Percentiles rank a stretch among this genome's conserved stretches.
phyloP scores from a whole-genome alignment of 768 basidiomycete genomes.

The Tricholoma hemisulphureum region DNA sequence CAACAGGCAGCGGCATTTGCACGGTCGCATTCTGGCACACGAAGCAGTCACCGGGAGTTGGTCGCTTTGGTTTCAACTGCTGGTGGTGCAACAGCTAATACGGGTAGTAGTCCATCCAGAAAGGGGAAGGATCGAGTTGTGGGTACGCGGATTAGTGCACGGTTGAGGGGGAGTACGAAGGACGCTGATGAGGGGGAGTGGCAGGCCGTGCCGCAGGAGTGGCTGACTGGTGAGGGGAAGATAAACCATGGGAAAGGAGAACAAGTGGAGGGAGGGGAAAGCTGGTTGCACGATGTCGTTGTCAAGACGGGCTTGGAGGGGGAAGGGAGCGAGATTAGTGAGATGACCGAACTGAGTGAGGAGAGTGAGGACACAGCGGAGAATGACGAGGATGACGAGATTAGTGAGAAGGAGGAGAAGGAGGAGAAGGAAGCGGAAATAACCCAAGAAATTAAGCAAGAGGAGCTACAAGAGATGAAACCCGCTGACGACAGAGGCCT shows the following conservation, averaged over 20 bases:
- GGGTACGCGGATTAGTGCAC: conserved; percentile 66
- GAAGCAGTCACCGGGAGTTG: conserved; percentile 7
- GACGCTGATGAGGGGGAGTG: conserved; percentile 67
- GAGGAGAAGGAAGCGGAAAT: conserved; percentile 6
- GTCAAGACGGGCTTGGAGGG: conserved; percentile 59
- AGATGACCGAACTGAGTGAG: conserved; percentile 72
- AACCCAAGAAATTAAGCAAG: conserved; percentile 12
- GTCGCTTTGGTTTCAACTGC: not conserved
- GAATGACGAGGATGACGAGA: conserved; percentile 13
- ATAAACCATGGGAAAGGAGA: conserved; percentile 6
- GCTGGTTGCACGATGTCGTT: not conserved
- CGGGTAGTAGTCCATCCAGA: conserved; percentile 3
- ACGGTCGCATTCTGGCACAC: conserved; percentile 10
- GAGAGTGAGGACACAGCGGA: conserved; percentile 22
- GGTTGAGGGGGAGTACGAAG: conserved; percentile 53
- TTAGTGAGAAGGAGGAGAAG: conserved; percentile 13
- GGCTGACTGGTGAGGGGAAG: conserved; percentile 43
- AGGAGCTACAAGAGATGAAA: conserved; percentile 7
- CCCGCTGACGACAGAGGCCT: conserved; percentile 13
- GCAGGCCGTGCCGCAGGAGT: conserved; percentile 79
- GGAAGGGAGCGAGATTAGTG: conserved; percentile 64
- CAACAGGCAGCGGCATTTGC: conserved; percentile 41
- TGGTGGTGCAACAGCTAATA: not conserved
- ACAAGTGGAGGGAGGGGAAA: conserved; percentile 9
- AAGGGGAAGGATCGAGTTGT: conserved; percentile 23